Evolutionary conservation across 768 basidiomycete species (phyloP).

Genomic region (Plicaturopsis crispa): DNA sequence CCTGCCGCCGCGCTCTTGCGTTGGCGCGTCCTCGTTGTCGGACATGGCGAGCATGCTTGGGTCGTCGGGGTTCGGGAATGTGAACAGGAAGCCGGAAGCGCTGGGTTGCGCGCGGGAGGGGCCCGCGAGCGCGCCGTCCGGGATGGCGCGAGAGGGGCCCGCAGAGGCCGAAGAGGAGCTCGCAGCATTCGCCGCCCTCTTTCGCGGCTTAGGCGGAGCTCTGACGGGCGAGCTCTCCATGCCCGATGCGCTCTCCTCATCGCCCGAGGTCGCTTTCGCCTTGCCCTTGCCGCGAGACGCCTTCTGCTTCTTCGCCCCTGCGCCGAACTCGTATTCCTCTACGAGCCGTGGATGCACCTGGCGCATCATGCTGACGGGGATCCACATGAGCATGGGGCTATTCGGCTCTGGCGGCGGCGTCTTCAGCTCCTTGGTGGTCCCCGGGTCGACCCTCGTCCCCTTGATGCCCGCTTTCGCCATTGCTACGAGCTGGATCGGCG

Average conservation of each 20-base stretch:
- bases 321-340: slow-evolving; percentile 20
- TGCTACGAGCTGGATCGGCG: slow-evolving; percentile 23
- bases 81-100: too few species aligned
- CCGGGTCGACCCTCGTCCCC: slow-evolving; percentile 14
- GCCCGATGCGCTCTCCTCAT: neutral
- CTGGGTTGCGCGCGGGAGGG: too few species aligned
- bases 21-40: too few species aligned
- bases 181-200: too few species aligned
- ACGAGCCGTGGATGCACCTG: slow-evolving; percentile 32
- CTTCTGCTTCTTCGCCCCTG: slow-evolving; percentile 20
- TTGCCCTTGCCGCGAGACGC: slow-evolving; percentile 8
- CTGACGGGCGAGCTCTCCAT: neutral
- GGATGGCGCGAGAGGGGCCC: too few species aligned
- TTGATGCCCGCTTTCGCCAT: slow-evolving; percentile 22
- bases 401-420: slow-evolving; percentile 21
- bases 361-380: slow-evolving; percentile 33
- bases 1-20: too few species aligned
- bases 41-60: too few species aligned
- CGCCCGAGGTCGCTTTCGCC: slow-evolving; percentile 1
- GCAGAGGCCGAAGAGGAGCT: too few species aligned
- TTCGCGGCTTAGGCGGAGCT: neutral
- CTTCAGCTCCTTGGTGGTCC: slow-evolving; percentile 7
- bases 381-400: slow-evolving; percentile 28
- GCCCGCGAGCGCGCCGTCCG: too few species aligned
- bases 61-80: too few species aligned